Evolutionary conservation across 495 filamentous ascomycete species (phyloP).

Genomic region (Talaromyces stipitatus): DNA sequence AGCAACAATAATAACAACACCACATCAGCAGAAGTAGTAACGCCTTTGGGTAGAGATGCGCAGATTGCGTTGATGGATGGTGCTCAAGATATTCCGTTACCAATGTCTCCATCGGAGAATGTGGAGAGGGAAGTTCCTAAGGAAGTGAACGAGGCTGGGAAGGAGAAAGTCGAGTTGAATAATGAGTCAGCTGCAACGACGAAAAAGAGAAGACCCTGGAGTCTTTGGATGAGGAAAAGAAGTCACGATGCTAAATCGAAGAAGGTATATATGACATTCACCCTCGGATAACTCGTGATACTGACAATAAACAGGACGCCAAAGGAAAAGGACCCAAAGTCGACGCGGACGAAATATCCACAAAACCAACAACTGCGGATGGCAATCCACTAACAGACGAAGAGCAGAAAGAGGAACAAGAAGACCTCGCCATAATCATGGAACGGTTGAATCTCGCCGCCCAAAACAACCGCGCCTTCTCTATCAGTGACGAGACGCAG

Average conservation of each 20-base stretch:
- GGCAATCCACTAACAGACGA: conserved; percentile 26
- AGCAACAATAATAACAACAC: not conserved
- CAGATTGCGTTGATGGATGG: conserved; percentile 22
- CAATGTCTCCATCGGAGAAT: conserved; percentile 32
- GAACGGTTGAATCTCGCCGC: conserved; percentile 73
- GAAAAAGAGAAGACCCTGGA: conserved; percentile 41
- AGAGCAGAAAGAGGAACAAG: conserved; percentile 51
- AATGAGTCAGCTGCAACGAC: conserved; percentile 12
- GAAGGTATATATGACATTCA: conserved; percentile 9
- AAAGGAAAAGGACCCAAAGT: not conserved
- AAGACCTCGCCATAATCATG: conserved; percentile 69
- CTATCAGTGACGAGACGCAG: conserved; percentile 71
- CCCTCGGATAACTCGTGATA: not conserved
- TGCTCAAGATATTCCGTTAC: conserved; percentile 27
- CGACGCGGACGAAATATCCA: conserved; percentile 10
- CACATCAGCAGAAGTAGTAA: conserved; percentile 11
- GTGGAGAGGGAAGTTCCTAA: conserved; percentile 29
- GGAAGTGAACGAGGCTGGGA: conserved; percentile 18
- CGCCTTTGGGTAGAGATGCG: conserved; percentile 13
- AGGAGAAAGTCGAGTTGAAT: conserved; percentile 12
- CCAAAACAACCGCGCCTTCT: conserved; percentile 71
- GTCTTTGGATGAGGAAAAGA: conserved; percentile 33
- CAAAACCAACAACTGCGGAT: conserved; percentile 14
- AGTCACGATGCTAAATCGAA: conserved; percentile 32
- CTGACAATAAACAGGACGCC: not conserved